Conservation (phyloP, 306 rosid species). For the Prunus mira region DNA sequence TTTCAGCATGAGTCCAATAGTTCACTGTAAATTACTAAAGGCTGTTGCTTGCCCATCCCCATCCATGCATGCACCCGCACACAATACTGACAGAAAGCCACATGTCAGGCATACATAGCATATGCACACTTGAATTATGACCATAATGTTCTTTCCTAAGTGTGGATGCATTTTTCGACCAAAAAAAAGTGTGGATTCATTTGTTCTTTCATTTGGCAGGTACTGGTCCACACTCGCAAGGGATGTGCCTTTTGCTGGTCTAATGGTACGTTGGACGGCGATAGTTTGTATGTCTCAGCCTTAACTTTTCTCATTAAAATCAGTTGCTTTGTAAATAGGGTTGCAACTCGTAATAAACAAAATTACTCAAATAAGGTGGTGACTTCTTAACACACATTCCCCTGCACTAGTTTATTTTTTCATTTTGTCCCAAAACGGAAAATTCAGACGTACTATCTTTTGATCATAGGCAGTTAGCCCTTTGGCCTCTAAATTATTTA, state of each 20-base stretch:
- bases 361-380: neutral
- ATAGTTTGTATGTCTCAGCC: neutral
- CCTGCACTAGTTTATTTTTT: neutral
- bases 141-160: slow-evolving; percentile 6
- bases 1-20: neutral
- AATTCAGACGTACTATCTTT: neutral
- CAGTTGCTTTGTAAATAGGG: neutral
- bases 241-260: slow-evolving; percentile 92
- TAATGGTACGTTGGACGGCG: slow-evolving; percentile 54
- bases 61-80: neutral
- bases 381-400: neutral
- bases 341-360: neutral
- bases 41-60: neutral
- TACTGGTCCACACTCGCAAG: slow-evolving; percentile 84
- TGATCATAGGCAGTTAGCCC: neutral
- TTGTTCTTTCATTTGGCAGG: slow-evolving; percentile 45
- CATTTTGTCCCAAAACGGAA: neutral
- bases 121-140: neutral
- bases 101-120: neutral
- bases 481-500: neutral
- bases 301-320: neutral
- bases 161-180: slow-evolving; percentile 17
- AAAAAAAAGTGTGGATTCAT: slow-evolving; percentile 6
- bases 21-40: neutral
- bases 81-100: neutral